phyloP scores from a whole-genome alignment of 2,329 filamentous ascomycete genomes.

The Onygenales sp. region DNA sequence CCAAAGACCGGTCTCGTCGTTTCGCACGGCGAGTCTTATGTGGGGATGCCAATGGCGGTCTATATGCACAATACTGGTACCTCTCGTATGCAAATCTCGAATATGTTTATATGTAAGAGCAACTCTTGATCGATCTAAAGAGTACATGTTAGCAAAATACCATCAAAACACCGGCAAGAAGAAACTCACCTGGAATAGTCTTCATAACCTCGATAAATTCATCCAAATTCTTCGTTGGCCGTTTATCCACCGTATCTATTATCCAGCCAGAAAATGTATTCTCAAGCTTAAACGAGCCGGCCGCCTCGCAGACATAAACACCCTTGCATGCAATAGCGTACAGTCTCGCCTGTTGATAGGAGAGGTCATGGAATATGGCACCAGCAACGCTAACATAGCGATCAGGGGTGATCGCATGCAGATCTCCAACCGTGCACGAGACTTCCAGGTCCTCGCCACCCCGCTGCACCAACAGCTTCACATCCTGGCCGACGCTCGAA shows the following conservation, averaged over 20 bases:
- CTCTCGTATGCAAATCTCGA: constrained; percentile 84
- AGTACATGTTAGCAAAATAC: background rate
- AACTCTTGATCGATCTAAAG: constrained; percentile 59
- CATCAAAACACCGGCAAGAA: constrained; percentile 1
- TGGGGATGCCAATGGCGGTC: constrained; percentile 94
- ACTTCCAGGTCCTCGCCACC: constrained; percentile 82
- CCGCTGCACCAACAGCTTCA: constrained; percentile 75
- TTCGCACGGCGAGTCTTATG: constrained; percentile 86
- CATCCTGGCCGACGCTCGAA: constrained; percentile 67
- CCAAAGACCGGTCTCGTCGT: constrained; percentile 85
- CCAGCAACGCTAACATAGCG: constrained; percentile 91
- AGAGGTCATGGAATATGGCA: constrained; percentile 89
- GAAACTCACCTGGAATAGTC: constrained; percentile 60
- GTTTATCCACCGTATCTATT: constrained; percentile 84
- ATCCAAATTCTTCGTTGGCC: constrained; percentile 77
- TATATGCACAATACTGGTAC: constrained; percentile 84
- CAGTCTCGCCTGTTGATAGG: constrained; percentile 93
- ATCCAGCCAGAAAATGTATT: constrained; percentile 88
- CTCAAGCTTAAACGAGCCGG: constrained; percentile 90
- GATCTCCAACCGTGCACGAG: constrained; percentile 73
- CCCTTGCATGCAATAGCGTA: constrained; percentile 89
- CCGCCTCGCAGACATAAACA: constrained; percentile 89
- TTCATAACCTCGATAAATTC: constrained; percentile 89
- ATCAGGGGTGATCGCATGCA: constrained; percentile 91
- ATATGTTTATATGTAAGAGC: constrained; percentile 96